Evolutionary conservation across 2,329 filamentous ascomycete species (phyloP), one percentile per base, ranked within the genome.

Genomic region (Ophiosphaerella herpotricha): DNA sequence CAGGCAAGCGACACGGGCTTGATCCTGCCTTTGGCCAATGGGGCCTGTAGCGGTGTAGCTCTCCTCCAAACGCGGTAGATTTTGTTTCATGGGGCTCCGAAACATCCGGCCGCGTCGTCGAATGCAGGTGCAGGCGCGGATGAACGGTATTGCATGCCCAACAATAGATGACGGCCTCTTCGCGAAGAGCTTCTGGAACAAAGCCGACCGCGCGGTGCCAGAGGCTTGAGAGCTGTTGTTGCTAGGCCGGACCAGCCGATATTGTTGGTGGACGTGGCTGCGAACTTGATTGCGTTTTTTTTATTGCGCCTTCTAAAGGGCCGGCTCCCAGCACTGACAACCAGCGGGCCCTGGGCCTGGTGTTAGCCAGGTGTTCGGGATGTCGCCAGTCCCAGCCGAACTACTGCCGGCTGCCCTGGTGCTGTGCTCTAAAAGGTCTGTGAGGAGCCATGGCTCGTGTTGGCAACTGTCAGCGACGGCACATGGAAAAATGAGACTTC

Each of bases 101-200:
- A 39, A 39, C 24, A 47, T 31, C 24, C 16, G 21, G 21, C 23
- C 9, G 18, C 26, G 7, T 34, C 32, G 14, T 35, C 24, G 23
- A 34, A 29, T 24, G 37, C 14, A 12, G 12, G 26, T 37, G 16
- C 26, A 21, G 18, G 18, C 18, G 18, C 18, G 18, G 18, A 21
- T 21, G 18, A 21, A 21, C 18, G 3, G 18, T 21, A 21, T 3
- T 48, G 26, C 29, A 33, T 33, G 33, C 39, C 39, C 48, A 52
- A 45, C 42, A 45, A 48, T 18, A 40, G 35, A 43, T 23, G 48
- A 21, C 18, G 4, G 18, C 18, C 18, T 21, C 18, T 3, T n/a
- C 33, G 18, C 39, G 32, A 23, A 12, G 38, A 50, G 29, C 24
- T 55, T 56, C 44, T 50, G 45, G 52, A 55, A 49, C 44, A 18